Evolutionary conservation across 805 yeast species (phyloP).

Genomic region (Lipomyces japonicus): DNA sequence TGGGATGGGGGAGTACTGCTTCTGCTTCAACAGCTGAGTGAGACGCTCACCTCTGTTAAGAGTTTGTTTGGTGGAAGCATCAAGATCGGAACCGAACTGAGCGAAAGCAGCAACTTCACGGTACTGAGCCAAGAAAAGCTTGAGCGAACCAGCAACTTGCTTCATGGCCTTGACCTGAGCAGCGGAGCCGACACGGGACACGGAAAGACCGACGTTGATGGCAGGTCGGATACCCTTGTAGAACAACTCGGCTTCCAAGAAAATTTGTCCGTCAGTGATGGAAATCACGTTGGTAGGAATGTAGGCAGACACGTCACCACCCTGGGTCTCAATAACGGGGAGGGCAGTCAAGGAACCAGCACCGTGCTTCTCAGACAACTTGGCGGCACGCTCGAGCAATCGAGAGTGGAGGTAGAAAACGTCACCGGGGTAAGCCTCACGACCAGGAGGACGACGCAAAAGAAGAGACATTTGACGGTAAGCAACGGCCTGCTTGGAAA

Average conservation of each 20-base stretch:
- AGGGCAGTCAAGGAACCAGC: conserved; percentile 94
- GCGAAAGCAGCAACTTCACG: conserved; percentile 99
- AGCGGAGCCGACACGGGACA: conserved; percentile 99
- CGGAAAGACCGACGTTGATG: conserved; percentile 98
- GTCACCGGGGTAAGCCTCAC: conserved; percentile 97
- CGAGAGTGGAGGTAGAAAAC: conserved; percentile 94
- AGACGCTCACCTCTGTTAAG: conserved; percentile 99
- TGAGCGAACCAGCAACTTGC: conserved; percentile 99
- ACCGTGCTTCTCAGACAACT: conserved; percentile 85
- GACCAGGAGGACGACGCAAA: conserved; percentile 96
- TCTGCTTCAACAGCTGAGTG: conserved; percentile 97
- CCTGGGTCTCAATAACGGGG: conserved; percentile 97
- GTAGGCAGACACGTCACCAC: conserved; percentile 98
- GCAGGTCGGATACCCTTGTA: conserved; percentile 99
- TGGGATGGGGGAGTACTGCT: conserved; percentile 93
- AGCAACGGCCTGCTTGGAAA: conserved; percentile 99
- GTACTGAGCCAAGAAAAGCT: conserved; percentile 99
- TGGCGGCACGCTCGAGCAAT: conserved; percentile 95
- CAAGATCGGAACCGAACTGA: conserved; percentile 99
- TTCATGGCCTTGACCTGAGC: conserved; percentile 99
- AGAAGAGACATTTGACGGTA: conserved; percentile 98
- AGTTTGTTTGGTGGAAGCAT: conserved; percentile 99
- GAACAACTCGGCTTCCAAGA: conserved; percentile 99
- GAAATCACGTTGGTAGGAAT: conserved; percentile 97
- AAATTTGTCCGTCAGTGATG: conserved; percentile 95